Evolutionary conservation across 495 filamentous ascomycete species (phyloP), one percentile per base, ranked within the genome.

Genomic region (Chaetomium fimeti): DNA sequence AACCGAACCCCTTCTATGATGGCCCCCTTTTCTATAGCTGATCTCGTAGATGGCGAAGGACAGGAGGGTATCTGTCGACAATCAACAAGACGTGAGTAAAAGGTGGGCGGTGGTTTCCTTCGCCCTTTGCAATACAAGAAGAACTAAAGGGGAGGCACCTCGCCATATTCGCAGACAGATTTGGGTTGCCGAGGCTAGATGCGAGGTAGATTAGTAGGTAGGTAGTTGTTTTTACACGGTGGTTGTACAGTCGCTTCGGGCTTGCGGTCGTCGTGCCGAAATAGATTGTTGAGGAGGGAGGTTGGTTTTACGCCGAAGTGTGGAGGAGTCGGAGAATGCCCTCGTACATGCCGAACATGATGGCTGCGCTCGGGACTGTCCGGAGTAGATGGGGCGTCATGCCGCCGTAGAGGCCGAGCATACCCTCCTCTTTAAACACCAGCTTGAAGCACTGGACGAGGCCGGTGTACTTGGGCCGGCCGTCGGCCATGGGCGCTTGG

Each of bases 311-410:
- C 1, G 68, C 63, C 42, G 62, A 52, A 13, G 72, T 69, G 38
- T 69, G 76, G 38, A 85, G 72, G 22, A 88, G 64, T 47, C 84
- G 84, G 57, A 96, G 77, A 63, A 94, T 90, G 32, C 84, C 86
- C 75, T 96, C 91, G 74, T 96, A 96, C 75, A 91, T 92, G 63
- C 91, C 91, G 69, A 96, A 93, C 82, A 93, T 96, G 72, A 96
- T 93, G 57, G 89, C 89, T 15, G 92, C 92, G 57, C 89, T 92
- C 6, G 92, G 92, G 4, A 96, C 91, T 15, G 92, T 92, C 42
- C 92, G 85, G 65, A 93, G 80, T 69, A 96, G 86, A 72, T 96
- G 92, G 27, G 92, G 91, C 32, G 90, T 91, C 70, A 96, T 75
- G 16, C 92, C 92, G 61, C 92, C 92, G 70, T 96, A 96, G 59